phyloP scores from a whole-genome alignment of 257 asterid species.

The Eustoma russellianum region DNA sequence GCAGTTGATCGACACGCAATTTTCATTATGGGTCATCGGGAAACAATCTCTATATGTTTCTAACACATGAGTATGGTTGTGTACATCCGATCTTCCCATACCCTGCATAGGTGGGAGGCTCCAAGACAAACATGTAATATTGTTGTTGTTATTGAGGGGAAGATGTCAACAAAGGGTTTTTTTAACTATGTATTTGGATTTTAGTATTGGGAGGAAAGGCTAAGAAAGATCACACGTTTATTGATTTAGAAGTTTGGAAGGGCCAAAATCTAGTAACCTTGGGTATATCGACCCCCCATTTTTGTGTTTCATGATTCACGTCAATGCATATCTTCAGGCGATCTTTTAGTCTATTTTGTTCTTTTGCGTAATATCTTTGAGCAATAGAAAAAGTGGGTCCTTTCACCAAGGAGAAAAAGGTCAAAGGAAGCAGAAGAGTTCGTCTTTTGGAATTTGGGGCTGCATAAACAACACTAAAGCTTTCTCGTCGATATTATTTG shows the following conservation, averaged over 20 bases:
- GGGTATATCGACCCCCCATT: constrained; percentile 14
- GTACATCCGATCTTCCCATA: no score
- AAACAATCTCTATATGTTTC: no score
- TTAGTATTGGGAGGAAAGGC: constrained; percentile 2
- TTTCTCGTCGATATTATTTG: background rate
- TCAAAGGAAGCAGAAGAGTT: no score
- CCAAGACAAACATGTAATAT: no score
- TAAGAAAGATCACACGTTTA: background rate
- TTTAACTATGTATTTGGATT: constrained; percentile 3
- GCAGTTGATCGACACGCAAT: no score
- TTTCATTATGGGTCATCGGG: no score
- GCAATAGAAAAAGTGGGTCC: no score
- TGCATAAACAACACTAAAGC: background rate
- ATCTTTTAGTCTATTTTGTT: background rate
- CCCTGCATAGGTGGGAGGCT: no score
- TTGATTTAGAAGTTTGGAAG: background rate
- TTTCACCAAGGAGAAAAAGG: no score
- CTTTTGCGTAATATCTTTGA: background rate
- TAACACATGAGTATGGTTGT: no score
- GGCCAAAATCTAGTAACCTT: constrained; percentile 4
- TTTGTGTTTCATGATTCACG: background rate
- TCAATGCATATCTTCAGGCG: constrained; percentile 1
- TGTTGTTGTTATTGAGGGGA: no score
- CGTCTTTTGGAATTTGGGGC: no score
- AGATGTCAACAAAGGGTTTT: constrained; percentile 16